Conservation (phyloP, 805 yeast species). For the Candida khao-thaluensis region DNA sequence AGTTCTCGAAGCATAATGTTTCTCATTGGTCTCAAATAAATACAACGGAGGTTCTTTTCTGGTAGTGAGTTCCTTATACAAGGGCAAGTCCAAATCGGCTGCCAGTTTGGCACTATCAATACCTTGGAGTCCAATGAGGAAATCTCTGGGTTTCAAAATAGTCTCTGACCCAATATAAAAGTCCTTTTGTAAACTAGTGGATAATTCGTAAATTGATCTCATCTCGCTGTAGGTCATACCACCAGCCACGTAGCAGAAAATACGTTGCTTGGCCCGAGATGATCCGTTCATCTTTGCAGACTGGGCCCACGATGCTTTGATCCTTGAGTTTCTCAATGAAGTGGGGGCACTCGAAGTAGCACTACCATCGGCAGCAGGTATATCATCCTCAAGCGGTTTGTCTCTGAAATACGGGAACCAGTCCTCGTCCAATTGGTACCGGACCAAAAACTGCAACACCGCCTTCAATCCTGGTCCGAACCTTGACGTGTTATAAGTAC, state of each 20-base stretch:
- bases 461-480: constrained; percentile 68
- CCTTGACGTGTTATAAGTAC: constrained; percentile 64
- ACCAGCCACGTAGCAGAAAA: constrained; percentile 83
- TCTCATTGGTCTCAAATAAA: constrained; percentile 34
- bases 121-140: constrained; percentile 42
- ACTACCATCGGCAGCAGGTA: constrained; percentile 21
- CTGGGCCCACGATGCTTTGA: constrained; percentile 76
- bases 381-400: constrained; percentile 58
- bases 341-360: constrained; percentile 14
- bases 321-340: constrained; percentile 67
- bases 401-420: constrained; percentile 75
- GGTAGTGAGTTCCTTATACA: constrained; percentile 25
- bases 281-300: constrained; percentile 19
- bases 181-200: constrained; percentile 62
- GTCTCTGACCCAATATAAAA: constrained; percentile 81
- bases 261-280: constrained; percentile 51
- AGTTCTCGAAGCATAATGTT: constrained; percentile 13
- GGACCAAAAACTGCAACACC: constrained; percentile 51
- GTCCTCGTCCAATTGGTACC: constrained; percentile 53
- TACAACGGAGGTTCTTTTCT: constrained; percentile 43
- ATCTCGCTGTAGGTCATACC: constrained; percentile 85
- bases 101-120: constrained; percentile 40
- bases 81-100: constrained; percentile 40
- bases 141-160: constrained; percentile 56
- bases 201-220: constrained; percentile 70